Conservation (phyloP, 2,329 filamentous ascomycete genomes). For the Macrophomina phaseolina region DNA sequence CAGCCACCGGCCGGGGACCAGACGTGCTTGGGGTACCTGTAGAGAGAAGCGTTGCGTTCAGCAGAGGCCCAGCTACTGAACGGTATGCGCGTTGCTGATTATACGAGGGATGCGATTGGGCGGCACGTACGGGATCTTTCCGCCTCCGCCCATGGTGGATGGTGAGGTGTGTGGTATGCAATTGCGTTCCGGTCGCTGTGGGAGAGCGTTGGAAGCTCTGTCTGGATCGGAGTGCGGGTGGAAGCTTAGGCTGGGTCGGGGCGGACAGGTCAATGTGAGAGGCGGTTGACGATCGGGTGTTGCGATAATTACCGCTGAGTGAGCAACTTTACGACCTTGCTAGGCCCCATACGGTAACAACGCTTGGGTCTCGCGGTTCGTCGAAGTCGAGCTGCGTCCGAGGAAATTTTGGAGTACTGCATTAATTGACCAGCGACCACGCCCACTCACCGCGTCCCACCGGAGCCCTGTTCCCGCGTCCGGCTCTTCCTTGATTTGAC, state of each 20-base stretch:
- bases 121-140: conserved; percentile 68
- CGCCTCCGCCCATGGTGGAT: conserved; percentile 57
- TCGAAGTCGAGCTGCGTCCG: conserved; percentile 24
- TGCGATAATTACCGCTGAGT: conserved; percentile 30
- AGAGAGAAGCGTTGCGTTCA: background rate
- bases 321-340: background rate
- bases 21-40: conserved; percentile 96
- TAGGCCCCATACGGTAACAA: background rate
- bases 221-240: conserved; percentile 22
- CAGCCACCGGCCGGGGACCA: conserved; percentile 98
- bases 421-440: conserved; percentile 25
- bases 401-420: conserved; percentile 27
- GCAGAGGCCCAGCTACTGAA: conserved; percentile 5
- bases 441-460: conserved; percentile 22
- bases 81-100: conserved; percentile 25
- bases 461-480: conserved; percentile 15
- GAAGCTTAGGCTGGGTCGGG: conserved; percentile 1
- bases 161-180: conserved; percentile 28
- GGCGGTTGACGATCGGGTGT: conserved; percentile 20
- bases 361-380: conserved; percentile 21
- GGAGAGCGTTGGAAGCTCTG: conserved; percentile 27
- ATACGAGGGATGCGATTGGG: conserved; percentile 31
- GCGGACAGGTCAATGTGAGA: conserved; percentile 10
- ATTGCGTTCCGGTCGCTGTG: conserved; percentile 35
- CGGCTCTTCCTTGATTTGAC: conserved; percentile 4